Conservation (phyloP, 495 filamentous ascomycete species). For the Neurospora sublineolata region DNA sequence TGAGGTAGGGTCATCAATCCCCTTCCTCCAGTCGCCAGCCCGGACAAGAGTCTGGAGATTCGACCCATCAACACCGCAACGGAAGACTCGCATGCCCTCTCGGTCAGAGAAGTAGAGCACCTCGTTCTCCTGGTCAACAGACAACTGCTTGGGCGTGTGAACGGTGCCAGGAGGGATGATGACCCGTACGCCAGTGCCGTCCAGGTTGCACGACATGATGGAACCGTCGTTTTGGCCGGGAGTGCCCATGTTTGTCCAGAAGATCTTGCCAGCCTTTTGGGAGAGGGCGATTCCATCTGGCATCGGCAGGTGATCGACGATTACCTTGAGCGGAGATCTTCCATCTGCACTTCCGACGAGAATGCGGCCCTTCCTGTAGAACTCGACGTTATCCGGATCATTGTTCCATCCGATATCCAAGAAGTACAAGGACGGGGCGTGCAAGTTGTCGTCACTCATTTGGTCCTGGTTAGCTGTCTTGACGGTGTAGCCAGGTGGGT, state of each 20-base stretch:
- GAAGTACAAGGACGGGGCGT: constrained; percentile 13
- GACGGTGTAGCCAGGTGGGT: constrained; percentile 13
- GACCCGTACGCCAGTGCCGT: constrained; percentile 26
- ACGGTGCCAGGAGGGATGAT: constrained; percentile 25
- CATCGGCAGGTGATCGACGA: constrained; percentile 11
- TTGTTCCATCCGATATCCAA: constrained; percentile 15
- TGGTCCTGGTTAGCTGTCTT: constrained; percentile 9
- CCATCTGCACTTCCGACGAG: constrained; percentile 18
- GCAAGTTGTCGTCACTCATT: constrained; percentile 9
- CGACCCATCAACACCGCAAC: constrained; percentile 35
- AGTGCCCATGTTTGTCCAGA: constrained; percentile 40
- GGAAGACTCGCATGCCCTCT: constrained; percentile 38
- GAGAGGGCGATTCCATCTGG: constrained; percentile 37
- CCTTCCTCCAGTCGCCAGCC: constrained; percentile 18
- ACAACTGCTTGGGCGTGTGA: constrained; percentile 46
- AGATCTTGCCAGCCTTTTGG: constrained; percentile 20
- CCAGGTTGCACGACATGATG: constrained; percentile 32
- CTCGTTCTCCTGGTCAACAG: constrained; percentile 16
- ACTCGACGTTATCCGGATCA: constrained; percentile 1
- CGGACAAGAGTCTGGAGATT: constrained; percentile 32
- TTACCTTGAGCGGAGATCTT: constrained; percentile 8
- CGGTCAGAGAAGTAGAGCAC: constrained; percentile 44
- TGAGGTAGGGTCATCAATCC: constrained; percentile 20
- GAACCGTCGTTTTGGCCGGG: constrained; percentile 30
- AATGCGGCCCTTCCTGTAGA: constrained; percentile 13